A percentile compares a stretch with the other conserved stretches of the same genome.
Evolutionary conservation across 2,329 filamentous ascomycete genomes (phyloP).

Genomic region (Pseudogymnoascus sp.): DNA sequence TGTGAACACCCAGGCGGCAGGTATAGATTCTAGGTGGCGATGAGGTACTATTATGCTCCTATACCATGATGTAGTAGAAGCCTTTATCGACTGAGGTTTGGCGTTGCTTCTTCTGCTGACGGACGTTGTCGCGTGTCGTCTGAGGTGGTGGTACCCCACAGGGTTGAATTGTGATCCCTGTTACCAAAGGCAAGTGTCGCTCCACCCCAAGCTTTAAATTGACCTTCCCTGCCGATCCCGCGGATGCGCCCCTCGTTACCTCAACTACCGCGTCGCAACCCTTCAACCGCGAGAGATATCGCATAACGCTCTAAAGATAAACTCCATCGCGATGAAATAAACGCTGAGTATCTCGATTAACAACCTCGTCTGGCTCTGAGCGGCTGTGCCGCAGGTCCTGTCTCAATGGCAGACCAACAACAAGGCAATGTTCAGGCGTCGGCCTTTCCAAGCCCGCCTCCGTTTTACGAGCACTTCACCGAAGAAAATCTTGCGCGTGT

Average conservation of each 20-base stretch:
- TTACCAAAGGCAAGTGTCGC: neutral
- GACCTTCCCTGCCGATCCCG: neutral
- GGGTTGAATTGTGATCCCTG: neutral
- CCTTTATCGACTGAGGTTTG: neutral
- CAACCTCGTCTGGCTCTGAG: neutral
- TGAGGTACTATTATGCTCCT: neutral
- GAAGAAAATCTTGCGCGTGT: conserved; percentile 61
- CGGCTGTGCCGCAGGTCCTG: conserved; percentile 7
- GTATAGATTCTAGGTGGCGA: neutral
- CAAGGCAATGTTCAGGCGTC: conserved; percentile 40
- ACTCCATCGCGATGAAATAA: neutral
- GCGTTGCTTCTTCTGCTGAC: neutral
- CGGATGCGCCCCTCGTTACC: neutral
- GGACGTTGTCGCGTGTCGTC: neutral
- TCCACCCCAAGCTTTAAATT: conserved; percentile 8
- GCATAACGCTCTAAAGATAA: neutral
- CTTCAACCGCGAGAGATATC: neutral
- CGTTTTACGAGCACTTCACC: conserved; percentile 86
- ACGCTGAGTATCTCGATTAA: neutral
- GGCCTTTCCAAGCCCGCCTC: conserved; percentile 78
- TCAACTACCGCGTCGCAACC: neutral
- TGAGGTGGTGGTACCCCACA: neutral
- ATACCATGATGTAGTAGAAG: neutral
- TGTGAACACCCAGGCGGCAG: neutral
- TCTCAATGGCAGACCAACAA: conserved; percentile 53